Conservation (phyloP, 768 basidiomycete species). For the Amanita polypyramis region DNA sequence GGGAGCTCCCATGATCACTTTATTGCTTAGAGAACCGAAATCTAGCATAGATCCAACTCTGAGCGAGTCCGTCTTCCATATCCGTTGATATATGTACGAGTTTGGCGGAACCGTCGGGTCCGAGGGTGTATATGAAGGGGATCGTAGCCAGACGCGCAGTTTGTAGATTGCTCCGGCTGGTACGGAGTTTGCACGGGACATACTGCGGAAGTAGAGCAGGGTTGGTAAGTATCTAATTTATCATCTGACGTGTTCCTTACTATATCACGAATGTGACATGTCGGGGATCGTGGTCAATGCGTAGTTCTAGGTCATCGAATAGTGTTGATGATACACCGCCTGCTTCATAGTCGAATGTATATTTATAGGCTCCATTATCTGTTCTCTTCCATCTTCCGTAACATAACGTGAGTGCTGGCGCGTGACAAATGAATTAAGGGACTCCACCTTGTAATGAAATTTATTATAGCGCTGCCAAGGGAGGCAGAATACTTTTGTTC, state of each 20-base stretch:
- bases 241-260: slow-evolving; percentile 22
- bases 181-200: slow-evolving; percentile 42
- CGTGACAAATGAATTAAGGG: neutral
- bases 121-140: slow-evolving; percentile 24
- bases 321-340: slow-evolving; percentile 46
- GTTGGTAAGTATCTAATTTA: neutral
- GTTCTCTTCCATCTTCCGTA: slow-evolving; percentile 38
- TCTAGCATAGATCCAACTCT: slow-evolving; percentile 48
- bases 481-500: slow-evolving; percentile 43
- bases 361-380: slow-evolving; percentile 34
- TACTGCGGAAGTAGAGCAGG: slow-evolving; percentile 29
- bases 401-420: neutral
- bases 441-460: slow-evolving; percentile 42
- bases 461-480: slow-evolving; percentile 46
- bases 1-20: slow-evolving; percentile 40
- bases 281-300: slow-evolving; percentile 44
- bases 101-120: slow-evolving; percentile 25
- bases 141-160: slow-evolving; percentile 54
- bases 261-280: slow-evolving; percentile 50
- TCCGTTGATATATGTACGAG: slow-evolving; percentile 50
- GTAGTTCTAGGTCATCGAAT: slow-evolving; percentile 42
- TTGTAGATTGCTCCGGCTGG: slow-evolving; percentile 51
- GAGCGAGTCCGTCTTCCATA: slow-evolving; percentile 56
- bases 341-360: slow-evolving; percentile 57
- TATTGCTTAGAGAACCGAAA: slow-evolving; percentile 38